Evolutionary conservation across 768 basidiomycete genomes (phyloP).

Genomic region (Phylloporus sp.): DNA sequence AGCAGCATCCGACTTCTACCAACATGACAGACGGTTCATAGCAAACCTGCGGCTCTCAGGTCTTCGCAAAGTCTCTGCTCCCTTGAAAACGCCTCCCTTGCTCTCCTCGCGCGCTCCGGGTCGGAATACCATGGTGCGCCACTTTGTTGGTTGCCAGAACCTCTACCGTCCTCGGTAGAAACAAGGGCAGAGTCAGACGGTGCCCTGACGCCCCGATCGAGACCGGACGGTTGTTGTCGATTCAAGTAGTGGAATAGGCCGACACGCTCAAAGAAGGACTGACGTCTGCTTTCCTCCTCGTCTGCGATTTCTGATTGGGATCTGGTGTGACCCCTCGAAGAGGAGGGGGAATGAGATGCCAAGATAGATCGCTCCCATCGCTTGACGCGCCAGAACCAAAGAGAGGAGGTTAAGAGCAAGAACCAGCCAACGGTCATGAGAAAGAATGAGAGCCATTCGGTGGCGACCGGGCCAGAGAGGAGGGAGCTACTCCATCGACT

Average conservation of each 20-base stretch:
- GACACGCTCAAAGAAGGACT: slow-evolving; percentile 29
- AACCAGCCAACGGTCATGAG: slow-evolving; percentile 92
- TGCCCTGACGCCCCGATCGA: slow-evolving; percentile 1
- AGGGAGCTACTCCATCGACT: slow-evolving; percentile 36
- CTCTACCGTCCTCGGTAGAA: slow-evolving; percentile 25
- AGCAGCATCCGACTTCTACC: not conserved
- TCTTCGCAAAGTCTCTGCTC: slow-evolving; percentile 57
- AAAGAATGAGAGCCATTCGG: slow-evolving; percentile 94
- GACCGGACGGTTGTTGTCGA: slow-evolving; percentile 11
- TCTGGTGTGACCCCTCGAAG: slow-evolving; percentile 30
- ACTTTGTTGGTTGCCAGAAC: slow-evolving; percentile 26
- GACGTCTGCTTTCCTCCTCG: slow-evolving; percentile 23
- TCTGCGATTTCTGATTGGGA: slow-evolving; percentile 25
- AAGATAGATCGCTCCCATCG: slow-evolving; percentile 81
- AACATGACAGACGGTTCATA: slow-evolving; percentile 34
- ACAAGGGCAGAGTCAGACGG: slow-evolving; percentile 8
- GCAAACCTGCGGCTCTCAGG: slow-evolving; percentile 58
- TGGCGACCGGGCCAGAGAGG: slow-evolving; percentile 60
- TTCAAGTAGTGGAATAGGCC: slow-evolving; percentile 15
- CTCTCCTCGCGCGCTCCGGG: slow-evolving; percentile 38
- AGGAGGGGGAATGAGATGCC: slow-evolving; percentile 40
- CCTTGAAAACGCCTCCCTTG: slow-evolving; percentile 44
- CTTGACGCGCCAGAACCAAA: slow-evolving; percentile 87
- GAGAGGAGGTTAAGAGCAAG: slow-evolving; percentile 81
- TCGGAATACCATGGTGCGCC: slow-evolving; percentile 36